A percentile compares a stretch with the other conserved stretches of the same genome.
phyloP scores from a whole-genome alignment of 768 basidiomycete genomes.

The Mycena kentingensis region DNA sequence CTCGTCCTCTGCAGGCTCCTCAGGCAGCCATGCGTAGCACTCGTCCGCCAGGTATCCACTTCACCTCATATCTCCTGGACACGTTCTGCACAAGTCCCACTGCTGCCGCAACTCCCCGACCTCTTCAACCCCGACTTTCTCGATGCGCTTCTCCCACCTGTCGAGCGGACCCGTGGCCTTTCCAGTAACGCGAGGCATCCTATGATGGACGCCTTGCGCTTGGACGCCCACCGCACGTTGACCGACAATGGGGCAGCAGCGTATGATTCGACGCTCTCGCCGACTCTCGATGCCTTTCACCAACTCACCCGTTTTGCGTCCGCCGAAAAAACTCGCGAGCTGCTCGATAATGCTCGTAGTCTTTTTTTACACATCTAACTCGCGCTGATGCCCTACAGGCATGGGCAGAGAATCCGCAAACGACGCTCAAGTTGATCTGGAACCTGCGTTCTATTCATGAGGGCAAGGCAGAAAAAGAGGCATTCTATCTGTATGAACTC shows the following conservation, averaged over 20 bases:
- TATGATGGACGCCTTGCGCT: constrained; percentile 58
- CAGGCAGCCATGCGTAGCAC: not conserved
- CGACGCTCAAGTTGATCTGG: constrained; percentile 72
- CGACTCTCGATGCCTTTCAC: constrained; percentile 62
- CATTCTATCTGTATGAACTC: constrained; percentile 54
- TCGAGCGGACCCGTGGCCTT: not conserved
- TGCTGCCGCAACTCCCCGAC: constrained; percentile 59
- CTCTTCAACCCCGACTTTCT: constrained; percentile 59
- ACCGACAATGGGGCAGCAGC: constrained; percentile 57
- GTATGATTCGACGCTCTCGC: constrained; percentile 50
- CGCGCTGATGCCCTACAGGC: constrained; percentile 26
- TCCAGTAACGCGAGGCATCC: constrained; percentile 33
- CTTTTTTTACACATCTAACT: not conserved
- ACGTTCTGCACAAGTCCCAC: constrained; percentile 45
- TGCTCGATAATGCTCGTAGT: constrained; percentile 36
- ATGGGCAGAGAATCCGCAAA: constrained; percentile 58
- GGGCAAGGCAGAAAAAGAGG: constrained; percentile 61
- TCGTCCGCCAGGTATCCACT: not conserved
- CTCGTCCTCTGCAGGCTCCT: not conserved
- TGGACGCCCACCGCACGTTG: constrained; percentile 42
- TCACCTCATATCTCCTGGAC: not conserved
- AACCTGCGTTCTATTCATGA: constrained; percentile 69
- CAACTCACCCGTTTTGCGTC: constrained; percentile 32
- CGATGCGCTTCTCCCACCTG: constrained; percentile 52
- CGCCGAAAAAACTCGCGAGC: constrained; percentile 28